Evolutionary conservation across 441 rosid genomes (phyloP).

Genomic region (Mallotus japonicus): DNA sequence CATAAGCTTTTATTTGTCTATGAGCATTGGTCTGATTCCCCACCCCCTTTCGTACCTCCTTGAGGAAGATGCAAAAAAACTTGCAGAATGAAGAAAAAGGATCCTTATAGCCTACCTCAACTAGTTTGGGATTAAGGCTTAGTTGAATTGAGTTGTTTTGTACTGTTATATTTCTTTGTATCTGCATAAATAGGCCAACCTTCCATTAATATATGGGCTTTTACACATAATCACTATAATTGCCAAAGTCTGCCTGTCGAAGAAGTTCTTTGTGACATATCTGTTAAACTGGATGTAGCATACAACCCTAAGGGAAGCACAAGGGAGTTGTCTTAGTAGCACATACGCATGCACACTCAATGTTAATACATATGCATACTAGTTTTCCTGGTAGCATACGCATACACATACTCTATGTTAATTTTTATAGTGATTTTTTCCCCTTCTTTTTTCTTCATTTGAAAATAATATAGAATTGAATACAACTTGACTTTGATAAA

Average conservation of each 20-base stretch:
- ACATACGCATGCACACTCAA: no score
- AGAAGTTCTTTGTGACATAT: neutral
- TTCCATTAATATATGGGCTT: neutral
- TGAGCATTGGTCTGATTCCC: neutral
- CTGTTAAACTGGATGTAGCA: neutral
- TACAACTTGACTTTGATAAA: slow-evolving; percentile 1
- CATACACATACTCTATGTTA: no score
- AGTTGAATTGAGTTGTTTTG: no score
- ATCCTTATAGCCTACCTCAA: no score
- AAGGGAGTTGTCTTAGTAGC: no score
- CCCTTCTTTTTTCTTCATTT: neutral
- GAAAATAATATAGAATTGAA: neutral
- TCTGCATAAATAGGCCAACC: slow-evolving; percentile 1
- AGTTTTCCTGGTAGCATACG: no score
- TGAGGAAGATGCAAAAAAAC: no score
- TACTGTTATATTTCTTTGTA: neutral
- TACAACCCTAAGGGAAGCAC: neutral
- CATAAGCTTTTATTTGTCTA: neutral
- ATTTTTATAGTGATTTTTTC: neutral
- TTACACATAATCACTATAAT: neutral
- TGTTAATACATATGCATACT: no score
- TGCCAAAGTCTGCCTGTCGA: neutral
- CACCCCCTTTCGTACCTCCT: neutral
- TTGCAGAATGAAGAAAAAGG: no score
- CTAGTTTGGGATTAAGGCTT: no score